phyloP scores from a whole-genome alignment of 768 basidiomycete species.

The Boletellus emodensis region DNA sequence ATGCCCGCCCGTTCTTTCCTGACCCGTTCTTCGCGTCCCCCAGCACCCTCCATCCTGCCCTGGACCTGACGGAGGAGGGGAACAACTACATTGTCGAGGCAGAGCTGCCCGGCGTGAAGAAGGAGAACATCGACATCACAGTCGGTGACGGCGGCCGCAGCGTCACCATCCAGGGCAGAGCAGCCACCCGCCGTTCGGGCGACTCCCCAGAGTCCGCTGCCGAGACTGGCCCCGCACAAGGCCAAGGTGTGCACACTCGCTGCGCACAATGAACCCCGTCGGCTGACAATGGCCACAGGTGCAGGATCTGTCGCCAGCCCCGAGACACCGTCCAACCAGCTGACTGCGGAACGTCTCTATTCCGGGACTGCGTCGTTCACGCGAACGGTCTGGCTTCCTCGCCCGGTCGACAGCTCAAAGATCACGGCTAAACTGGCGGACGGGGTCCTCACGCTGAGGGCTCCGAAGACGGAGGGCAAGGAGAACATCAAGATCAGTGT shows the following conservation, averaged over 20 bases:
- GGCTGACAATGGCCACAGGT: not conserved
- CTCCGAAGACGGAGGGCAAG: slow-evolving; percentile 59
- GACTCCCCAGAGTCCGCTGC: slow-evolving; percentile 20
- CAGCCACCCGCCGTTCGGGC: slow-evolving; percentile 27
- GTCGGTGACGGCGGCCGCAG: slow-evolving; percentile 68
- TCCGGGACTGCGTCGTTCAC: slow-evolving; percentile 53
- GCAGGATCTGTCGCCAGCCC: slow-evolving; percentile 16
- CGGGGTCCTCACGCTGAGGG: slow-evolving; percentile 61
- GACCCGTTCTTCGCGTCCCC: slow-evolving; percentile 46
- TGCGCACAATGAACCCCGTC: not conserved
- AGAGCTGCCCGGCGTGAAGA: slow-evolving; percentile 74
- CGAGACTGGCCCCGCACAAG: slow-evolving; percentile 7
- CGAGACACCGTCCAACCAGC: slow-evolving; percentile 36
- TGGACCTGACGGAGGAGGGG: slow-evolving; percentile 66
- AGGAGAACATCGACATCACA: slow-evolving; percentile 68
- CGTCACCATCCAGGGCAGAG: slow-evolving; percentile 68
- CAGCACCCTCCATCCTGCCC: slow-evolving; percentile 44
- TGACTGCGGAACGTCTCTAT: slow-evolving; percentile 60
- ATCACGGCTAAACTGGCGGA: slow-evolving; percentile 64
- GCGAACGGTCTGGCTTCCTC: slow-evolving; percentile 70
- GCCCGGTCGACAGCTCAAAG: slow-evolving; percentile 51
- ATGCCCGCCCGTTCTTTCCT: slow-evolving; percentile 39
- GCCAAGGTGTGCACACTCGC: slow-evolving; percentile 27
- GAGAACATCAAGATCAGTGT: slow-evolving; percentile 48
- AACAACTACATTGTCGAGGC: slow-evolving; percentile 68